These are phyloP conservation scores for Candida namnaoensis DNA, from an alignment of 805 yeast genomes.

Conservation along the genomic window DNA sequence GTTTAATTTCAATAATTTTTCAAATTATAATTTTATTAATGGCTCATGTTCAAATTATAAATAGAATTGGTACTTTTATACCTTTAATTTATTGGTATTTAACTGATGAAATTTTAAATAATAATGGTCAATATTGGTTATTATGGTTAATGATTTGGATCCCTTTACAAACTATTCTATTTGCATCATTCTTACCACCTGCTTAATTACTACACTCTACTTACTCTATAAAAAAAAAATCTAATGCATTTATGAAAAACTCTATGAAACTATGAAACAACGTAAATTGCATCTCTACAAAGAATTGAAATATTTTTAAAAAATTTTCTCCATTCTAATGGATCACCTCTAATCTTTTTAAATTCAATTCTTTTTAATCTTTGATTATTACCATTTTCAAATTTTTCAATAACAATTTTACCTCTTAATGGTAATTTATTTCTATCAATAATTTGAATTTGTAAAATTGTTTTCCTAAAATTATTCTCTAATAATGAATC, in stretches of 20 bases:
- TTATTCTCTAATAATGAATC: no score
- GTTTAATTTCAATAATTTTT: constrained; percentile 33
- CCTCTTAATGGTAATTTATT: constrained; percentile 38
- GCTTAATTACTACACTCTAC: constrained; percentile 30
- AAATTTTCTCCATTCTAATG: constrained; percentile 64
- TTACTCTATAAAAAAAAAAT: no score
- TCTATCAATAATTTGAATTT: constrained; percentile 32
- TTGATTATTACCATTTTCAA: constrained; percentile 18
- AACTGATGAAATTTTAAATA: constrained; percentile 25
- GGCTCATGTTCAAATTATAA: constrained; percentile 84
- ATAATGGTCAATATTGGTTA: constrained; percentile 27
- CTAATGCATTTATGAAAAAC: no score
- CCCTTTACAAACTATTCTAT: constrained; percentile 60
- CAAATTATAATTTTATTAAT: constrained; percentile 42
- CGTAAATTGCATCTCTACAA: constrained; percentile 49
- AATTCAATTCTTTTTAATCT: constrained; percentile 43
- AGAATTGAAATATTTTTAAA: constrained; percentile 47
- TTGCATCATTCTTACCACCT: constrained; percentile 85
- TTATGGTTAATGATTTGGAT: constrained; percentile 55
- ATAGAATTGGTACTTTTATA: constrained; percentile 67
- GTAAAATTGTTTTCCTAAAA: constrained; percentile 2
- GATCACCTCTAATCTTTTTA: constrained; percentile 52
- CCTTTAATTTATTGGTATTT: constrained; percentile 74
- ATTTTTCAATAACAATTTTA: constrained; percentile 29
- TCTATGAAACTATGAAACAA: constrained; percentile 18